Evolutionary conservation across 2,329 filamentous ascomycete genomes (phyloP), one percentile per base, ranked within the genome.

Genomic region (Beauveria pseudobassiana): DNA sequence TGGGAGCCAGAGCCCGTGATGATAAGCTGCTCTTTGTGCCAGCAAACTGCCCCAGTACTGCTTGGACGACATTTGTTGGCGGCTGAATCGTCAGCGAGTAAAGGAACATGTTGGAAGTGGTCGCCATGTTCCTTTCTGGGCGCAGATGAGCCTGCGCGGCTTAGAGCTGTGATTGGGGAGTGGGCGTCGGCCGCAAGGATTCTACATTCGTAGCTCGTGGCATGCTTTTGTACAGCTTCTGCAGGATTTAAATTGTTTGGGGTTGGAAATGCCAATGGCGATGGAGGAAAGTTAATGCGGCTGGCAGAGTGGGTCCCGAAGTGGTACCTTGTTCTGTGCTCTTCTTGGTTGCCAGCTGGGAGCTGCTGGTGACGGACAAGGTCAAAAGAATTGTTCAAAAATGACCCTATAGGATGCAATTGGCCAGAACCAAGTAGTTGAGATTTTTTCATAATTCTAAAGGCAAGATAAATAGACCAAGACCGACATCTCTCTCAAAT

Each of bases 61-160:
- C 93, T 77, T 96, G 89, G 56, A 89, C 92, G 71, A 96, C 87
- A 63, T 91, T 89, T 67, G 92, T 93, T 40, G 95, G 91, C 69
- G 91, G 89, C 77, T 97, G 92, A 71, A 99, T 88, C 68, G 95
- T 98, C 79, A 99, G 83, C 71, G 91, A 95, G 80, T 99, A 99
- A 79, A 99, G 87, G 76, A 97, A 97, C 91, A 97, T 96, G 75
- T 93, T 93, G 67, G 93, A 97, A 64, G 93, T 97, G 74, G 93
- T 96, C 80, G 95, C 93, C 95, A 98, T 98, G 73, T 73, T 82
- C 72, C 71, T 76, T 71, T 71, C 71, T 75, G 71, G 72, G 76
- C 78, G 59, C 59, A 62, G 52, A 50, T 45, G 45, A 62, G 59
- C 59, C 59, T 62, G 59, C 59, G 59, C 45, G 59, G 59, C 59